Conservation (phyloP, 176 grass and related monocot genomes). For the Metroxylon sagu region DNA sequence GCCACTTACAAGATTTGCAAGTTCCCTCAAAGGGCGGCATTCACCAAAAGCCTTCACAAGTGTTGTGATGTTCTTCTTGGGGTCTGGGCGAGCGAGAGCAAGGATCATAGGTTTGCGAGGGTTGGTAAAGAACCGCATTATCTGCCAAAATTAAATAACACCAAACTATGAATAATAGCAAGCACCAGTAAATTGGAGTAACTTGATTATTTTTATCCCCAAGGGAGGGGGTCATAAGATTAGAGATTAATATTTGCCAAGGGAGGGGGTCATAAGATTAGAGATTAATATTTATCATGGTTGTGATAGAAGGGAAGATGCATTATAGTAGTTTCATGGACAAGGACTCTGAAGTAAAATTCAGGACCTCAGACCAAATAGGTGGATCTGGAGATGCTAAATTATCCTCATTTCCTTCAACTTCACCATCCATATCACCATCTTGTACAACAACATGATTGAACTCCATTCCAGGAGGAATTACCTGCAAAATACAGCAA, state of each 20-base stretch:
- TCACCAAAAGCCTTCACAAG: slow-evolving; percentile 82
- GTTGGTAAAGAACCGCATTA: slow-evolving; percentile 86
- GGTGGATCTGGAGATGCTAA: slow-evolving; percentile 50
- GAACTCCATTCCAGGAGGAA: slow-evolving; percentile 78
- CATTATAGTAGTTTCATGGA: neutral
- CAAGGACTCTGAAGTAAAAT: no score
- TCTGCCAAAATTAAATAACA: slow-evolving; percentile 24
- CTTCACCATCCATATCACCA: slow-evolving; percentile 54
- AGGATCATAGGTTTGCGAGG: slow-evolving; percentile 81
- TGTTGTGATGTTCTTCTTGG: slow-evolving; percentile 66
- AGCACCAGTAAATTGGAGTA: no score
- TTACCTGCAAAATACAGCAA: slow-evolving; percentile 29
- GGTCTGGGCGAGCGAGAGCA: slow-evolving; percentile 65
- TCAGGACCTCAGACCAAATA: slow-evolving; percentile 63
- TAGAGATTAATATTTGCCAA: no score
- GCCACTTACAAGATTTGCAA: slow-evolving; percentile 67
- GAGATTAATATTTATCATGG: no score
- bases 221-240: no score
- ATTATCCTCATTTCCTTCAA: slow-evolving; percentile 45
- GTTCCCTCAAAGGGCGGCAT: slow-evolving; percentile 60
- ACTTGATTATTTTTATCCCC: no score
- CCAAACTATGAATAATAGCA: neutral
- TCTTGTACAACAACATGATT: slow-evolving; percentile 46
- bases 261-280: no score
- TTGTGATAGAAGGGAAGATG: neutral